A percentile compares a stretch with the other conserved stretches of the same genome.
Conservation (phyloP, 2,329 filamentous ascomycete genomes). For the Sarocladium brachiariae region DNA sequence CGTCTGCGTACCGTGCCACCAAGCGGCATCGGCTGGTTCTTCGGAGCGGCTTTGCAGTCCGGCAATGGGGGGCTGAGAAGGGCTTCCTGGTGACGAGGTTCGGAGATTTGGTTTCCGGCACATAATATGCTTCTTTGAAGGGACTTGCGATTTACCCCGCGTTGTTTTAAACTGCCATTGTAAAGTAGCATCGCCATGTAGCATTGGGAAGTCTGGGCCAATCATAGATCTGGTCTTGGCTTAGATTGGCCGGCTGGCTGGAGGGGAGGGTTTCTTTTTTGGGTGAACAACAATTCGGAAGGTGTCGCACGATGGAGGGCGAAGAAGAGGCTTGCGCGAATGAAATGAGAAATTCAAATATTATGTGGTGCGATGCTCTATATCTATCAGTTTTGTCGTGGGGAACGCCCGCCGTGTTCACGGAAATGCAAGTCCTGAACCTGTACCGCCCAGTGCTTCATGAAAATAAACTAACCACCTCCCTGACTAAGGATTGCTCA, state of each 20-base stretch:
- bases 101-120: conserved; percentile 5
- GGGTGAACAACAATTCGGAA: not conserved
- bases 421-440: not conserved
- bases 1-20: too few species aligned
- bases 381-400: too few species aligned
- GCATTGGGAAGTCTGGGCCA: not conserved
- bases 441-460: too few species aligned
- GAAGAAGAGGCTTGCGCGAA: not conserved
- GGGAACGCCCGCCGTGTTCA: not conserved
- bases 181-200: not conserved
- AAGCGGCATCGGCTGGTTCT: too few species aligned
- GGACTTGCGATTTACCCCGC: conserved; percentile 1
- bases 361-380: not conserved
- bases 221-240: conserved; percentile 6
- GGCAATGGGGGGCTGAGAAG: too few species aligned
- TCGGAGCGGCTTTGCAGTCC: too few species aligned
- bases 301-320: not conserved
- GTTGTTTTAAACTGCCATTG: not conserved
- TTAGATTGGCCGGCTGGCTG: not conserved
- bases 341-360: not conserved
- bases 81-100: not conserved
- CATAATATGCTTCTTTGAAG: not conserved
- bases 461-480: not conserved
- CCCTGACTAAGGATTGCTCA: conserved; percentile 33
- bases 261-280: not conserved